Conservation (phyloP, 2,329 filamentous ascomycete species). For the Talaromyces sp. region DNA sequence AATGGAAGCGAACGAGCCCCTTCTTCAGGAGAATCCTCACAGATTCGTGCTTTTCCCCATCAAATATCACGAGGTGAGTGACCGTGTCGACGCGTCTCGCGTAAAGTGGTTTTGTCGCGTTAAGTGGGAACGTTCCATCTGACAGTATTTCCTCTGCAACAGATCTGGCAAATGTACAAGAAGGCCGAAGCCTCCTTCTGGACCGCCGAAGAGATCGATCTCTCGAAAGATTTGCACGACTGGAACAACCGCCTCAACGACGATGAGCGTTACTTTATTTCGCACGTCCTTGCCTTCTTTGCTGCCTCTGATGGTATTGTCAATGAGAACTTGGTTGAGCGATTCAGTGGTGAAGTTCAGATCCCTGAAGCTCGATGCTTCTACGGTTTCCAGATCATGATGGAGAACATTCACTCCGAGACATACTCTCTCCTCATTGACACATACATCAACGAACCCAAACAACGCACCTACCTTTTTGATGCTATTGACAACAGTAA, state of each 20-base stretch:
- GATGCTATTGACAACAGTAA: constrained; percentile 97
- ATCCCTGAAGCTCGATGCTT: constrained; percentile 98
- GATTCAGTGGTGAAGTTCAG: constrained; percentile 95
- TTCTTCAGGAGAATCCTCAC: constrained; percentile 91
- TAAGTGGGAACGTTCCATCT: constrained; percentile 36
- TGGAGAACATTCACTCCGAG: constrained; percentile 99
- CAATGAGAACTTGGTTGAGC: constrained; percentile 98
- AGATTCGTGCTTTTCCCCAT: constrained; percentile 98
- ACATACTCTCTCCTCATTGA: constrained; percentile 99
- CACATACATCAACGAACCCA: constrained; percentile 97
- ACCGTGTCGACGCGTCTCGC: constrained; percentile 58
- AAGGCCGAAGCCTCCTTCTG: constrained; percentile 99
- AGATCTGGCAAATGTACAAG: constrained; percentile 99
- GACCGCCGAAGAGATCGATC: constrained; percentile 98
- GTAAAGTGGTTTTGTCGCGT: constrained; percentile 56
- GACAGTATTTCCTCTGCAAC: constrained; percentile 21
- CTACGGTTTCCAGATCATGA: constrained; percentile 99
- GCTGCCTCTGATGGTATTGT: constrained; percentile 98
- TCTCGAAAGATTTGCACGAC: constrained; percentile 98
- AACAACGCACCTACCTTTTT: constrained; percentile 90
- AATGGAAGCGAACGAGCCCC: constrained; percentile 78
- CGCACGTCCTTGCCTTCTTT: constrained; percentile 98
- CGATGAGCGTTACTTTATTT: constrained; percentile 97
- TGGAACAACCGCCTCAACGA: constrained; percentile 98
- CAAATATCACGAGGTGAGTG: constrained; percentile 95